Evolutionary conservation across 306 rosid genomes (phyloP).

Genomic region (Prunus campanulata): DNA sequence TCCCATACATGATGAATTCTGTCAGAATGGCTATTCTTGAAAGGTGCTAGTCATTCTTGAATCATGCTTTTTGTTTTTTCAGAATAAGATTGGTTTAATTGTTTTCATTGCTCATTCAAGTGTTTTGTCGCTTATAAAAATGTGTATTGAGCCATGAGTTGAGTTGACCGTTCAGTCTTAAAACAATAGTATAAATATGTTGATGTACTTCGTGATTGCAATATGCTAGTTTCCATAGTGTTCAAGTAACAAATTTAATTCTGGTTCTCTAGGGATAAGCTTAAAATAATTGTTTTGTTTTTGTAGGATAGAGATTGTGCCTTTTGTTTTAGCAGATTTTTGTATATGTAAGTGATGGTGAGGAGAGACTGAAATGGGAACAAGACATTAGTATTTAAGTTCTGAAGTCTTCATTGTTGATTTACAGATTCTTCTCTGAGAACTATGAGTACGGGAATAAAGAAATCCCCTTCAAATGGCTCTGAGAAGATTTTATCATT

Average conservation of each 20-base stretch:
- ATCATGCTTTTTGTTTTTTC: background rate
- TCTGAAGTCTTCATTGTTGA: constrained; percentile 29
- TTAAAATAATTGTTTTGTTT: background rate
- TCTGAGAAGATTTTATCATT: constrained; percentile 33
- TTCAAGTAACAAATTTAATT: background rate
- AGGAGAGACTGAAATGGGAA: background rate
- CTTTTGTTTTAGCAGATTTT: constrained; percentile 16
- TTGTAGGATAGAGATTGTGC: constrained; percentile 15
- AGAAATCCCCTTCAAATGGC: constrained; percentile 52
- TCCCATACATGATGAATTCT: background rate
- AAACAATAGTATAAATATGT: background rate
- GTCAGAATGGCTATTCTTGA: background rate
- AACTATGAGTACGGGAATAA: constrained; percentile 54
- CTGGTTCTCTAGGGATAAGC: background rate
- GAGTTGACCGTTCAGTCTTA: background rate
- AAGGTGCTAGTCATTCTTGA: background rate
- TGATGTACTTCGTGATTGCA: background rate
- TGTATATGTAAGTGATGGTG: constrained; percentile 19
- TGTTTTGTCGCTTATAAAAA: background rate
- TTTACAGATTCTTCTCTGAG: constrained; percentile 29
- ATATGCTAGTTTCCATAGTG: background rate
- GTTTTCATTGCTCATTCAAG: background rate
- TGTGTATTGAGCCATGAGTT: background rate
- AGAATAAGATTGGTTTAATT: background rate
- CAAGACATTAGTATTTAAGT: constrained; percentile 18